phyloP scores from a whole-genome alignment of 2,329 filamentous ascomycete species.

The Aspergillus fructus region DNA sequence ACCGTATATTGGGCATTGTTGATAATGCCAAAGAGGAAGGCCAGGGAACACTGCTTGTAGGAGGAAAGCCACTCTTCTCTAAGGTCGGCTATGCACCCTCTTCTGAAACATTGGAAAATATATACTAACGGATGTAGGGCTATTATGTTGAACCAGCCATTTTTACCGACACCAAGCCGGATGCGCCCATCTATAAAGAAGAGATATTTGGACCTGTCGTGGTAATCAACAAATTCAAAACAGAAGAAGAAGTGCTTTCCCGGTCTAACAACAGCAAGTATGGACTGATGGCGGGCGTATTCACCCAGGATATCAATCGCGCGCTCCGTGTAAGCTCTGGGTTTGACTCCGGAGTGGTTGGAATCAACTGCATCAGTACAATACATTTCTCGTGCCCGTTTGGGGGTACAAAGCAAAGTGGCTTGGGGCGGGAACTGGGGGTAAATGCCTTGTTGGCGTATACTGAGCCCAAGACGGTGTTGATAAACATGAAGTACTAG shows the following conservation, averaged over 20 bases:
- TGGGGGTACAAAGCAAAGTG: too few species aligned
- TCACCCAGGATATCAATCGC: too few species aligned
- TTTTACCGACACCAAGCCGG: slow-evolving; percentile 69
- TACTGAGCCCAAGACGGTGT: slow-evolving; percentile 9
- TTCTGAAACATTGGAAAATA: too few species aligned
- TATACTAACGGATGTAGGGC: slow-evolving; percentile 40
- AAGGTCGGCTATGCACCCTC: neutral
- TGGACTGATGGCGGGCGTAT: neutral
- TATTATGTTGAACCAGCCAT: slow-evolving; percentile 91
- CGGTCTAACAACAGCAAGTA: slow-evolving; percentile 70
- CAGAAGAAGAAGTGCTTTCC: slow-evolving; percentile 66
- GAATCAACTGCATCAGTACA: too few species aligned
- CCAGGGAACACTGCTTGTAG: slow-evolving; percentile 55
- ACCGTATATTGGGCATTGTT: neutral
- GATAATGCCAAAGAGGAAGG: neutral
- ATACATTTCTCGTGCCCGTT: too few species aligned
- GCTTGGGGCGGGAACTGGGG: too few species aligned
- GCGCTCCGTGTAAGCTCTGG: too few species aligned
- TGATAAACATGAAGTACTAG: slow-evolving; percentile 9
- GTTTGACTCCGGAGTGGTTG: too few species aligned
- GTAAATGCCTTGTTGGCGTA: neutral
- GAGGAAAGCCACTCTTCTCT: slow-evolving; percentile 55
- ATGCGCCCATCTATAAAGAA: slow-evolving; percentile 71
- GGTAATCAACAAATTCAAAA: slow-evolving; percentile 71
- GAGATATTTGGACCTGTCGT: slow-evolving; percentile 82